Conservation (phyloP, 805 yeast genomes). For the Candida verbasci region DNA sequence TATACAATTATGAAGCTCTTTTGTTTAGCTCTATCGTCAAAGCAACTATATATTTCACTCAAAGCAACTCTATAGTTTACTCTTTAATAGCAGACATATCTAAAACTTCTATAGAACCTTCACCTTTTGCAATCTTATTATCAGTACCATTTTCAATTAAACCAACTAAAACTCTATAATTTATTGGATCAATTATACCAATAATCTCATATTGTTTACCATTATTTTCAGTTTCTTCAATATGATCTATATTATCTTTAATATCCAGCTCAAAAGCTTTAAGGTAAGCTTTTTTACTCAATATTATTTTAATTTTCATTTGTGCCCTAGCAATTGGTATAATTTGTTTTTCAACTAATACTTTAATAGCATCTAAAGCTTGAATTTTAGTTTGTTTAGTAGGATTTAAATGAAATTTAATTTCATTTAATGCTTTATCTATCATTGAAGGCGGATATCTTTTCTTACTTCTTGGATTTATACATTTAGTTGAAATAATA, state of each 20-base stretch:
- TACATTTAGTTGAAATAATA: slow-evolving; percentile 82
- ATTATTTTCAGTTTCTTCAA: slow-evolving; percentile 42
- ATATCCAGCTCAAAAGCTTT: slow-evolving; percentile 29
- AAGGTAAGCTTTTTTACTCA: slow-evolving; percentile 51
- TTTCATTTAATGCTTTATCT: slow-evolving; percentile 73
- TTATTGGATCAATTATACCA: slow-evolving; percentile 82
- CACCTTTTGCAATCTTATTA: slow-evolving; percentile 43
- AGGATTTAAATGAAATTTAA: slow-evolving; percentile 75
- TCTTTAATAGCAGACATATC: slow-evolving; percentile 85
- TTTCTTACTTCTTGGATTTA: slow-evolving; percentile 83
- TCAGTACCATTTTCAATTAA: slow-evolving; percentile 45
- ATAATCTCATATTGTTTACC: slow-evolving; percentile 39
- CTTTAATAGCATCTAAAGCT: slow-evolving; percentile 85
- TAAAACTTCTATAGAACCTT: slow-evolving; percentile 73
- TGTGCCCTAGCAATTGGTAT: slow-evolving; percentile 93
- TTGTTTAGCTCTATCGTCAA: too few relatives aligned
- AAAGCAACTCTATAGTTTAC: too few relatives aligned
- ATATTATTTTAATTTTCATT: slow-evolving; percentile 75
- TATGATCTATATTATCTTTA: slow-evolving; percentile 28
- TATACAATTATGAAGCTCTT: too few relatives aligned
- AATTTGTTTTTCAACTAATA: slow-evolving; percentile 70
- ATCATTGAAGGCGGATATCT: slow-evolving; percentile 95
- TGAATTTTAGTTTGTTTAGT: slow-evolving; percentile 77
- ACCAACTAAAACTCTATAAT: slow-evolving; percentile 66
- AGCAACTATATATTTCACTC: too few relatives aligned